Conservation (phyloP, 345 rosid species). For the Lumnitzera racemosa region DNA sequence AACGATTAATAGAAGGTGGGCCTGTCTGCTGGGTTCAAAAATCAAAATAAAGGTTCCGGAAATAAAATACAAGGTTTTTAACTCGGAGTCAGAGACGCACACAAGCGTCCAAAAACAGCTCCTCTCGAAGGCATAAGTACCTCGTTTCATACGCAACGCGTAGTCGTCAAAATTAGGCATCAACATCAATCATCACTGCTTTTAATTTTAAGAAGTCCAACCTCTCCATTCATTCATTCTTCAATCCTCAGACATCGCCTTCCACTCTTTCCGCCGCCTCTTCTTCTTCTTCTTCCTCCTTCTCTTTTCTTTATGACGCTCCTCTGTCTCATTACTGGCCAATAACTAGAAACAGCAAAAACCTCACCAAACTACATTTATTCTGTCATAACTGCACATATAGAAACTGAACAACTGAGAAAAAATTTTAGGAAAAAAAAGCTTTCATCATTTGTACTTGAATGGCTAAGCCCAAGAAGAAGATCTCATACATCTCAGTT, state of each 20-base stretch:
- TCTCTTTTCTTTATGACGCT: not conserved
- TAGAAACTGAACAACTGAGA: not conserved
- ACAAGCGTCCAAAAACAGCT: not conserved
- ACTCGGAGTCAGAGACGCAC: too few species aligned
- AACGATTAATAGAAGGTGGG: too few species aligned
- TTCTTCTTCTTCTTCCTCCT: not conserved
- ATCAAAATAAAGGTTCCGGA: too few species aligned
- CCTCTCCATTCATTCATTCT: not conserved
- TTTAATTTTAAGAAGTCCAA: too few species aligned
- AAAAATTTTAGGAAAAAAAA: not conserved
- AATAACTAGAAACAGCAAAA: too few species aligned
- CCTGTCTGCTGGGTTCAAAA: too few species aligned
- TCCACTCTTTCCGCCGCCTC: constrained; percentile 20
- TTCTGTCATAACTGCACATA: not conserved
- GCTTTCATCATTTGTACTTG: not conserved
- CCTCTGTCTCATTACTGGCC: not conserved
- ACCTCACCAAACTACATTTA: too few species aligned
- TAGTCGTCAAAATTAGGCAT: too few species aligned
- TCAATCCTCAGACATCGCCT: constrained; percentile 6
- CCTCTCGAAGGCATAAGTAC: not conserved
- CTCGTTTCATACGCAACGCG: too few species aligned
- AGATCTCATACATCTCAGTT: constrained; percentile 43
- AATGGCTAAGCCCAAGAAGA: constrained; percentile 42
- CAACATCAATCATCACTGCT: too few species aligned
- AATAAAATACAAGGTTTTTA: too few species aligned